A percentile compares a stretch with the other conserved stretches of the same genome.
Conservation (phyloP, 495 filamentous ascomycete genomes). For the Aspergillus baeticus region DNA sequence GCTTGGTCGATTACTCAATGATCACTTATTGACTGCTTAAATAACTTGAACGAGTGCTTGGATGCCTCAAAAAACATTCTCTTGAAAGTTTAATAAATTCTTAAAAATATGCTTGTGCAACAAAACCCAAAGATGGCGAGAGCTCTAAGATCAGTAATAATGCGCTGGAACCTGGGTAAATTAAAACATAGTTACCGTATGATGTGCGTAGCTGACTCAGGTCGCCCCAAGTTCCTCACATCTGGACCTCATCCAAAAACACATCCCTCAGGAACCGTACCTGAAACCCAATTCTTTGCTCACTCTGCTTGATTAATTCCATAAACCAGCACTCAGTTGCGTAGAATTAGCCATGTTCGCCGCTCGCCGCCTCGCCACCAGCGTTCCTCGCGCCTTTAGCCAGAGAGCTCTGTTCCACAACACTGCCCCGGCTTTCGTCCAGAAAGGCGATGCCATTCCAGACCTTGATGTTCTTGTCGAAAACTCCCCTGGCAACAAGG, state of each 20-base stretch:
- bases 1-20: no score
- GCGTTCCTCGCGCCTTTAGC: constrained; percentile 33
- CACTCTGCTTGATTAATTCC: not conserved
- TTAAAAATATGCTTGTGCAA: no score
- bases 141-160: not conserved
- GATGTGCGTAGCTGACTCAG: constrained; percentile 11
- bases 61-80: no score
- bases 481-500: constrained; percentile 71
- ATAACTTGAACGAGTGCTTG: no score
- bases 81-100: no score
- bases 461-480: constrained; percentile 60
- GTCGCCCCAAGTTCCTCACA: constrained; percentile 9
- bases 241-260: not conserved
- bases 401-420: constrained; percentile 49
- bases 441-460: constrained; percentile 63
- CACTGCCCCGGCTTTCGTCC: constrained; percentile 53
- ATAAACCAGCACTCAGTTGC: not conserved
- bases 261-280: constrained; percentile 8
- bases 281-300: not conserved
- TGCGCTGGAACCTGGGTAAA: not conserved
- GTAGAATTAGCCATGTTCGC: constrained; percentile 37
- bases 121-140: no score
- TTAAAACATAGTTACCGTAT: not conserved
- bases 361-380: constrained; percentile 39
- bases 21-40: no score